Base-by-base conservation (phyloP, 306 rosid genomes). In the Ormosia semicastrata region DNA sequence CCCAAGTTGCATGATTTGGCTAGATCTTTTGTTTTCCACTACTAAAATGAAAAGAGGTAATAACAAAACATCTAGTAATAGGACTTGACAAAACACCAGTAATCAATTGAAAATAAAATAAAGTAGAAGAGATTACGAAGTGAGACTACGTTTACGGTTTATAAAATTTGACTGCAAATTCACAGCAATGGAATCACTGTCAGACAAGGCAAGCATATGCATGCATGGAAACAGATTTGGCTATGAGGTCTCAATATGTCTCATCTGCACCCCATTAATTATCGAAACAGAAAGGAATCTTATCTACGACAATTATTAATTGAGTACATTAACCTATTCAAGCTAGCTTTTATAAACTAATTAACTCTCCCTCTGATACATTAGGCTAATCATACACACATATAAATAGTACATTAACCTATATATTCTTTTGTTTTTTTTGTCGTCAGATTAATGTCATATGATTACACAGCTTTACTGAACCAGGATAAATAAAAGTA, bases 151-250 rank as follows among this genome's bases (percentile, higher is more conserved):
- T 10, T 7, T 41, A 30, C 3, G 33, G 66, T 29, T 62, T 44
- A 46, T 68, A 36, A 24, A 58, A 37, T 40, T 57, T 67, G 44
- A 79, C 12, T 57, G 34, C 13, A 56, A 47, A 57, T 80, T 70
- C 43, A 79, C 24, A 78, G 40, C 33, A 66, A 54, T 54, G 84
- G 86, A 82, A 86, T 86, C 79, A 73, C 29, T 33, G 81, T 24
- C 71, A 78, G 52, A 50, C 15, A 66, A 66, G 70, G 52, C 62
- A 82, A 50, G 65, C 58, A 49, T 15, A 52, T 39, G 71, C 47
- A 66, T 77, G 86, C 58, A 73, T 54, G 76, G 68, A 32, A 40
- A 57, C 81, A 64, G 40, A 75, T 79, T 71, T 77, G 60, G 68
- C 54, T 33, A 30, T 33, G 63, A 71, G 36, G 37, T 30, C 24